Evolutionary conservation across 75 land plant species (phyloP).

Genomic region (Sequoiadendron giganteum): DNA sequence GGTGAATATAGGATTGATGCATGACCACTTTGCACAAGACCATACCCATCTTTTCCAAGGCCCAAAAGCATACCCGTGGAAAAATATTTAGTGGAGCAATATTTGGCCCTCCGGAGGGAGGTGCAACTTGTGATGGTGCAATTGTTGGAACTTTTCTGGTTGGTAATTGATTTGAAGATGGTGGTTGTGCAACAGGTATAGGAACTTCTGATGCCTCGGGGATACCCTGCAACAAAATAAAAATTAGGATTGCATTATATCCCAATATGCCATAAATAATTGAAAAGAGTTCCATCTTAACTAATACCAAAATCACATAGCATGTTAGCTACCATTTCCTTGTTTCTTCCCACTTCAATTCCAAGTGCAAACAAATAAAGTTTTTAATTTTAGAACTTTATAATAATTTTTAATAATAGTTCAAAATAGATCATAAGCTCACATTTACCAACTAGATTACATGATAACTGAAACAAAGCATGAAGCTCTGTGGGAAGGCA

Average conservation of each 20-base stretch:
- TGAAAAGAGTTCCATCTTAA: neutral
- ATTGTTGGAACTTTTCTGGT: slow-evolving; percentile 28
- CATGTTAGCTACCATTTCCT: no score
- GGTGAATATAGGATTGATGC: slow-evolving; percentile 19
- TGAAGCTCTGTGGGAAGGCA: no score
- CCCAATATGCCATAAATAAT: no score
- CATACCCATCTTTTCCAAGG: neutral
- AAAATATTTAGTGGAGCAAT: slow-evolving; percentile 88
- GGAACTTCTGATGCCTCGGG: slow-evolving; percentile 74
- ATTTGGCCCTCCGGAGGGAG: slow-evolving; percentile 76
- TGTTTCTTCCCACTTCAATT: no score
- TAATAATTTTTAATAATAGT: no score
- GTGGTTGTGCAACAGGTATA: slow-evolving; percentile 53
- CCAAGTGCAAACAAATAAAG: no score
- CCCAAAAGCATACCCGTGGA: slow-evolving; percentile 65
- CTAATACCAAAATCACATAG: neutral
- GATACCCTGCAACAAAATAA: slow-evolving; percentile 58
- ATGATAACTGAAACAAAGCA: no score
- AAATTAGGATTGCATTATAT: neutral
- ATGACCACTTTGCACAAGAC: neutral
- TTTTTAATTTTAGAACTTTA: no score
- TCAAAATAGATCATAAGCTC: no score
- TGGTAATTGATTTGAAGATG: slow-evolving; percentile 20
- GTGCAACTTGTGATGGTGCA: slow-evolving; percentile 37
- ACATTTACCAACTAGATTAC: no score